These are phyloP conservation scores for Skeletonema marinoi DNA, from an alignment of 108 stramenopile genomes.

Conservation along the genomic window DNA sequence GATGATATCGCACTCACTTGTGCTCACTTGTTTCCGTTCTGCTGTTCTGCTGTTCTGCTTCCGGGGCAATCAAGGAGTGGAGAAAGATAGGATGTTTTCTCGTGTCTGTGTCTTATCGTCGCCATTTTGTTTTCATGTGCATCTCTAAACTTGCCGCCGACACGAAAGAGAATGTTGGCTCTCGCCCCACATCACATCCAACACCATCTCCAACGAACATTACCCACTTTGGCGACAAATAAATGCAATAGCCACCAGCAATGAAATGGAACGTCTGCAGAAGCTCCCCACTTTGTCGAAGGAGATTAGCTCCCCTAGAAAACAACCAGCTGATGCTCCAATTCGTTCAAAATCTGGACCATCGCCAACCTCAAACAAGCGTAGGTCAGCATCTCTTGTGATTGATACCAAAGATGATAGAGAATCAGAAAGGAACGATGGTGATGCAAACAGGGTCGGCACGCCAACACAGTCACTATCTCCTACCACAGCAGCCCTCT, in stretches of 20 bases:
- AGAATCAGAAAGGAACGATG: neutral
- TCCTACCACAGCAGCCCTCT: neutral
- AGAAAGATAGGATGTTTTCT: neutral
- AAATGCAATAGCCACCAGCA: neutral
- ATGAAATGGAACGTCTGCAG: neutral
- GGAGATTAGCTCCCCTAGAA: neutral
- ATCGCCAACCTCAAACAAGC: neutral
- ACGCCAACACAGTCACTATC: neutral
- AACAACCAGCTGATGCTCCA: neutral
- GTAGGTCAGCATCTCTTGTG: neutral
- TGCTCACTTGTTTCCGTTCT: no score
- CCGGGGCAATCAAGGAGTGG: no score
- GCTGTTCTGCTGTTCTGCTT: no score
- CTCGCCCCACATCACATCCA: no score
- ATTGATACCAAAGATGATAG: neutral
- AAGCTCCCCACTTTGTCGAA: neutral
- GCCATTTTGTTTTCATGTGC: neutral
- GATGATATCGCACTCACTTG: no score
- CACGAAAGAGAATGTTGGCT: neutral
- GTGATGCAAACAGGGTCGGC: neutral
- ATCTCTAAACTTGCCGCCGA: neutral
- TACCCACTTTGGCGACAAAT: neutral
- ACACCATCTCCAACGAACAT: no score
- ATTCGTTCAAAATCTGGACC: neutral
- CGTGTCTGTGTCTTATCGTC: no score